phyloP scores from a whole-genome alignment of 371 early-diverging fungal species.

The Chytridium lagenaria region DNA sequence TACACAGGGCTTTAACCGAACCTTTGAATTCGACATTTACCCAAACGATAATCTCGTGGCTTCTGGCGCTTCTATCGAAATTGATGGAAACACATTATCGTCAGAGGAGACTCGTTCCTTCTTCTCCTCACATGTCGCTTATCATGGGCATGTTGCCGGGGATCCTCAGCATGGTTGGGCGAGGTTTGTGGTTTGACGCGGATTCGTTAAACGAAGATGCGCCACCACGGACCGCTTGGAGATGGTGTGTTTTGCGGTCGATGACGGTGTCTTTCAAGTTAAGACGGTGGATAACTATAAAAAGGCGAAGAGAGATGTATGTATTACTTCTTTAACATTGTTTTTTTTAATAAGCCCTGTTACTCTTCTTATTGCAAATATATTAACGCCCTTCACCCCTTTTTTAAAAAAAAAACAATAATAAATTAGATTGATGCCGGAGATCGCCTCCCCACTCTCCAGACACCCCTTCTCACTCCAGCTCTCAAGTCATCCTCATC shows the following conservation, averaged over 20 bases:
- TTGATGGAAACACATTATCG: not conserved
- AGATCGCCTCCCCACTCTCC: conserved; percentile 16
- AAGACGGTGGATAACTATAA: conserved; percentile 22
- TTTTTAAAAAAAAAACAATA: not conserved
- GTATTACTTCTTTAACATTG: not conserved
- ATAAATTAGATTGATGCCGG: conserved; percentile 10
- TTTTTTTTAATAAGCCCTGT: not conserved
- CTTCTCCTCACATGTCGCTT: not conserved
- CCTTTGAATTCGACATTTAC: not conserved
- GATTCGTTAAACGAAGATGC: not conserved
- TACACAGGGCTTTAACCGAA: conserved; percentile 10
- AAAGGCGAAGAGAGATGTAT: conserved; percentile 10
- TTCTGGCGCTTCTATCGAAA: not conserved
- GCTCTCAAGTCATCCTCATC: conserved; percentile 5
- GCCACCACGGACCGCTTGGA: not conserved
- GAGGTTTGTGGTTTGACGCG: not conserved
- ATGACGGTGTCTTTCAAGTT: conserved; percentile 26
- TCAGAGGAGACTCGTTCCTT: not conserved
- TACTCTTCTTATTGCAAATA: not conserved
- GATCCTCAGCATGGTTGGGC: conserved; percentile 1
- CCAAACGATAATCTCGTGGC: not conserved
- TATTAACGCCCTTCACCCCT: not conserved
- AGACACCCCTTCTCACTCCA: conserved; percentile 8
- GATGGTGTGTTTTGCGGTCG: conserved; percentile 25
- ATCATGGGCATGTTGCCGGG: not conserved